Conservation (phyloP, 73 alveolate genomes). For the Paramecium caudatum region DNA sequence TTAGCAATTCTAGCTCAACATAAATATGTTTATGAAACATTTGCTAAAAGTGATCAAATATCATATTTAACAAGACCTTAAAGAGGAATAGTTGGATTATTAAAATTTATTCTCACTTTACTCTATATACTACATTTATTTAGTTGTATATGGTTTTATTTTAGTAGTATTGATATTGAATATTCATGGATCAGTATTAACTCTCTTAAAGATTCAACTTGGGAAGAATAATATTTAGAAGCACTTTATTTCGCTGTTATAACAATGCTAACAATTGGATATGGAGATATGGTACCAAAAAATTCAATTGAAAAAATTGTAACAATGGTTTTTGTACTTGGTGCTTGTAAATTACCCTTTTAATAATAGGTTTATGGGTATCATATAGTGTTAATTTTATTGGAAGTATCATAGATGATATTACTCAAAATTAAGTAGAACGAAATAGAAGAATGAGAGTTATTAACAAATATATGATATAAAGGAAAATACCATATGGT, state of each 20-base stretch:
- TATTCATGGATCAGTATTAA: neutral
- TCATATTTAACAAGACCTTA: conserved; percentile 37
- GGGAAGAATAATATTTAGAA: conserved; percentile 26
- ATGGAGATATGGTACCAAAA: conserved; percentile 67
- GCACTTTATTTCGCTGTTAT: conserved; percentile 44
- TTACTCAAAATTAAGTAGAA: conserved; percentile 39
- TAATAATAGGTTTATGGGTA: conserved; percentile 13
- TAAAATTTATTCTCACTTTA: conserved; percentile 1
- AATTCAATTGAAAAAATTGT: conserved; percentile 1
- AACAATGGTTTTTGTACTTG: conserved; percentile 30
- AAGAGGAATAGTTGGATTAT: conserved; percentile 32
- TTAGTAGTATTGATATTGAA: neutral
- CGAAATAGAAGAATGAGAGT: conserved; percentile 50
- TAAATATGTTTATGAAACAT: conserved; percentile 28
- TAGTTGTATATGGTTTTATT: conserved; percentile 48
- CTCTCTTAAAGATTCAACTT: neutral
- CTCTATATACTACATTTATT: conserved; percentile 8
- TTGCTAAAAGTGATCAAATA: neutral
- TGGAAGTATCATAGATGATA: conserved; percentile 48
- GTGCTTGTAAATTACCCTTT: conserved; percentile 7
- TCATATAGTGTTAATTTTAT: conserved; percentile 54
- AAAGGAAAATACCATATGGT: conserved; percentile 23
- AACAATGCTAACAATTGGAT: conserved; percentile 56
- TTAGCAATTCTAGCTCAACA: neutral
- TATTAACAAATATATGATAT: neutral